phyloP scores from a whole-genome alignment of 2,329 filamentous ascomycete genomes.

The Scytalidium lignicola region DNA sequence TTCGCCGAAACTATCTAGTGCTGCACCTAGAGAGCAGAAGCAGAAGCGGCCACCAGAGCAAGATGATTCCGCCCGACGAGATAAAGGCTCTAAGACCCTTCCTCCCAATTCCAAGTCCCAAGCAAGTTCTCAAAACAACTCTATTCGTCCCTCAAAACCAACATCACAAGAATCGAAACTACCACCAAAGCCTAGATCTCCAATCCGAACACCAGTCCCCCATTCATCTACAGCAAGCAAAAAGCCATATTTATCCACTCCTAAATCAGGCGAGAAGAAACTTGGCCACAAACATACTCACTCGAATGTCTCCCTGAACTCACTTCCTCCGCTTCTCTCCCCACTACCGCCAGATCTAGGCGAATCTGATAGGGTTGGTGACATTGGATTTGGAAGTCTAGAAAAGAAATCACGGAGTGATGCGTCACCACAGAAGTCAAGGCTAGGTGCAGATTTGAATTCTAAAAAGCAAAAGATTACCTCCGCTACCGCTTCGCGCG shows the following conservation, averaged over 20 bases:
- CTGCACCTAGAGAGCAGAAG: slow-evolving; percentile 11
- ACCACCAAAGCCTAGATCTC: background rate
- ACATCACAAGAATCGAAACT: background rate
- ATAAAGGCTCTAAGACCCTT: slow-evolving; percentile 25
- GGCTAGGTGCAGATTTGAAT: background rate
- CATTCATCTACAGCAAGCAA: background rate
- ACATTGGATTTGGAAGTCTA: slow-evolving; percentile 6
- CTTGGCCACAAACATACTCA: background rate
- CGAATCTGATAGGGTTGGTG: slow-evolving; percentile 5
- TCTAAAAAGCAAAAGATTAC: slow-evolving; percentile 1
- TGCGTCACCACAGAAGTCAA: background rate
- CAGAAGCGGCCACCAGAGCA: slow-evolving; percentile 24
- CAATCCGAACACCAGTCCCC: background rate
- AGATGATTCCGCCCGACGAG: slow-evolving; percentile 15
- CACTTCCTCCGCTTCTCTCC: slow-evolving; percentile 2
- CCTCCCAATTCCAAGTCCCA: slow-evolving; percentile 13
- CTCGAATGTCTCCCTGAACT: background rate
- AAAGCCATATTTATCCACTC: background rate
- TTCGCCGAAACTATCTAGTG: slow-evolving; percentile 13
- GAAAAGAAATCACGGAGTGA: background rate
- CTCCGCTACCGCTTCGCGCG: slow-evolving; percentile 9
- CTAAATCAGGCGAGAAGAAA: background rate
- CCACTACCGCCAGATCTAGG: slow-evolving; percentile 2
- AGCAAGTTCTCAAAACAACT: slow-evolving; percentile 9
- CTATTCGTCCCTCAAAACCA: slow-evolving; percentile 5